Base-by-base conservation (phyloP, 805 yeast species). In the Metschnikowia gelsemii region DNA sequence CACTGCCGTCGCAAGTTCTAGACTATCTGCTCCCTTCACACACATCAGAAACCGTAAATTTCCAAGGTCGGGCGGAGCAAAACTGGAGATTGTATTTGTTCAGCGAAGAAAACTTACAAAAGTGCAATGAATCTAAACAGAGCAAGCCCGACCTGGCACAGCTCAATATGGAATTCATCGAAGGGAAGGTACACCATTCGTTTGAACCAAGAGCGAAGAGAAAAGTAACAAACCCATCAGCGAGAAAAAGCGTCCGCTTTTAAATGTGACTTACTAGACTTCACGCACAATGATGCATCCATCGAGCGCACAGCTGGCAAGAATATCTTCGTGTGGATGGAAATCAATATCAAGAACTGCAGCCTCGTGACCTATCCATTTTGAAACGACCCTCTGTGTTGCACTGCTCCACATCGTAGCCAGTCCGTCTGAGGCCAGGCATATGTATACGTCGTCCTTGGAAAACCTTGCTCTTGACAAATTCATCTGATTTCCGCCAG, bases 391-490 rank as follows among this genome's bases (percentile, higher is more conserved):
- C 35, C 68, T 68, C 38, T 78, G 63, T 0, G 82, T 65, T 3
- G 68, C 68, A 12, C 75, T 64, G 46, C 81, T 81, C 91, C 90
- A 86, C 3, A 73, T 49, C 4, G 79, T 76, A 0, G 76, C 71
- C 5, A 78, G 69, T 1, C 84, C 88, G 21, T 76, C 78, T 1
- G 87, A 75, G 0, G 91, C 93, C 13, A 87, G 76, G 3, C 63
- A 49, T 7, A 78, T 55, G 51, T 66, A 45, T 52, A 67, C 52
- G 36, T 63, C 69, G 38, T 66, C 66, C 7, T 52, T 52, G n/a
- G 78, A 67, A 49, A 80, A 68, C 8, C 69, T 58, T 2, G 79
- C 70, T 40, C 85, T 62, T 0, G 79, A 70, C 26, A 79, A 52
- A 31, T 72, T 66, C 41, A 72, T 74, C 38, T 82, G 87, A 4